Evolutionary conservation across 768 basidiomycete species (phyloP), one percentile per base, ranked within the genome.

Genomic region (Xanthoconium purpureum): DNA sequence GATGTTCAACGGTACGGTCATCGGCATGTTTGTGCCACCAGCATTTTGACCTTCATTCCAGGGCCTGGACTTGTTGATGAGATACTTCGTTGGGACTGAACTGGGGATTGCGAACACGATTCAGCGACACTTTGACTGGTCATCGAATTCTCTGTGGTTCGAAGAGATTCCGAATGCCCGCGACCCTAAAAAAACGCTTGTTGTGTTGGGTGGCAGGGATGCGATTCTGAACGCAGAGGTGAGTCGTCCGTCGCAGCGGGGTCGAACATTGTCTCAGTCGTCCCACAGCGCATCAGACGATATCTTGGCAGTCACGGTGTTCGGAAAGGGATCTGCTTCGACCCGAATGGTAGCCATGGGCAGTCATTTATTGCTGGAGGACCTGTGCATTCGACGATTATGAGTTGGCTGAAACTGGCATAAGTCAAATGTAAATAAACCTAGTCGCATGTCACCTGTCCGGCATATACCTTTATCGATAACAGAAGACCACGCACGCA

Each of bases 71-170:
- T 75, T 93, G 14, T 62, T 96, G 43, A 84, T 94, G 80, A 83
- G 86, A 44, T 98, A 93, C 69, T 95, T 95, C 64, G 87, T 96
- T 56, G 85, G 86, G 32, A 83, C 85, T 30, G 95, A 98, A 71
- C 74, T 96, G 4, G 95, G 95, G 14, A 85, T 91, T 48, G 89
- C 91, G 8, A 89, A 94, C 68, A 82, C 91, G 54, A 78, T 97
- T 44, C 88, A 87, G 62, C 80, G 90, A 29, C 84, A 91, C 67
- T 91, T 91, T 63, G 87, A 89, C 65, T 94, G 91, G 93, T 78
- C 83, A 38, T 82, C 89, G 12, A 97, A 97, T 66, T 85, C 90
- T 11, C 77, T 98, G 12, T 98, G 89, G 84, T 90, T 84, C 58
- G 91, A 94, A 71, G 89, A 95, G 63, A 93, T 96, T 45, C 90